These are phyloP conservation scores for Colletotrichum tamarilloi DNA, from an alignment of 2,329 filamentous ascomycete genomes.

Conservation along the genomic window DNA sequence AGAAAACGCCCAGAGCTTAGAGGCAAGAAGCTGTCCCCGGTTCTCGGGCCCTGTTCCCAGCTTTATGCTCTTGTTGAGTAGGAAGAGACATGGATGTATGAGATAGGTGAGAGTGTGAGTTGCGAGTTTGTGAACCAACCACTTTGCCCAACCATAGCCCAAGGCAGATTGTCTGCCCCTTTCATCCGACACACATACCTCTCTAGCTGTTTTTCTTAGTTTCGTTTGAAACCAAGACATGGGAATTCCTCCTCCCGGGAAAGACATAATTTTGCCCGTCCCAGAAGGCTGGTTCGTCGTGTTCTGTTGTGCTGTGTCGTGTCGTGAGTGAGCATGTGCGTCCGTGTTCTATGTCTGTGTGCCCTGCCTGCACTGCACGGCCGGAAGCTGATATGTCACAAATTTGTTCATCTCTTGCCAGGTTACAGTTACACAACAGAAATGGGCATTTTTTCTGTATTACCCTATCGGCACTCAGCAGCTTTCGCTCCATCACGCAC, in stretches of 20 bases:
- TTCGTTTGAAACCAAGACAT: conserved; percentile 7
- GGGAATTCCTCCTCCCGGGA: neutral
- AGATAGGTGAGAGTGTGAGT: too few species aligned
- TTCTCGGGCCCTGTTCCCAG: conserved; percentile 13
- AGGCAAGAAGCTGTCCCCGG: neutral
- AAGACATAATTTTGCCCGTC: conserved; percentile 1
- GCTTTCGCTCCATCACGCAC: neutral
- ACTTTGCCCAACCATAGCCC: neutral
- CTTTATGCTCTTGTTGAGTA: neutral
- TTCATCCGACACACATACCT: neutral
- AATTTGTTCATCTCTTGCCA: neutral
- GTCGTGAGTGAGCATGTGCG: neutral
- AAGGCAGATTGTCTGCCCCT: neutral
- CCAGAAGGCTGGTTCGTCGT: conserved; percentile 18
- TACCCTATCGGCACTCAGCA: conserved; percentile 19
- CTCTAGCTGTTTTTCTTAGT: neutral
- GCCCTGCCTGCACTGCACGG: conserved; percentile 6
- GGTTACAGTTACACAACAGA: conserved; percentile 11
- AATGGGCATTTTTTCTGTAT: neutral
- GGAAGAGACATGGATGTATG: neutral
- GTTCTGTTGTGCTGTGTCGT: neutral
- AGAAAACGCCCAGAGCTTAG: too few species aligned
- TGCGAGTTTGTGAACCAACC: neutral
- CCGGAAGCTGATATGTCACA: conserved; percentile 12
- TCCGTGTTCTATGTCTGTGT: neutral